Evolutionary conservation across 2,329 filamentous ascomycete genomes (phyloP).

Genomic region (Keithomyces neogunnii): DNA sequence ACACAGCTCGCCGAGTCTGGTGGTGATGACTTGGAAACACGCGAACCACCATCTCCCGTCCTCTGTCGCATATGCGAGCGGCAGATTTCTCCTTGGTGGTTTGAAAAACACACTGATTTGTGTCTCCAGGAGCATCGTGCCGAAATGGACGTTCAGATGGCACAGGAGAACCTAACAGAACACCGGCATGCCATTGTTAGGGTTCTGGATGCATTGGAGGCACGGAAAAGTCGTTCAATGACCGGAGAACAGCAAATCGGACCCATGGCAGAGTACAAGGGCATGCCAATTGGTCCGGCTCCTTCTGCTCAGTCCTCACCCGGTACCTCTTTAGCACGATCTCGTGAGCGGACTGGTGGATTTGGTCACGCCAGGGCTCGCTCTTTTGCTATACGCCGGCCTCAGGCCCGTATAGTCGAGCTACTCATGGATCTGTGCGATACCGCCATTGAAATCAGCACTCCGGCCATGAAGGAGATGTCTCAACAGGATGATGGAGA

Average conservation of each 20-base stretch:
- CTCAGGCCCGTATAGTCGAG: conserved; percentile 88
- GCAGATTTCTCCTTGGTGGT: conserved; percentile 98
- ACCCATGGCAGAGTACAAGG: conserved; percentile 75
- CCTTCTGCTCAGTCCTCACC: conserved; percentile 64
- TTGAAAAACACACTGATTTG: conserved; percentile 95
- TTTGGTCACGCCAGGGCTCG: conserved; percentile 73
- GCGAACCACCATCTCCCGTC: conserved; percentile 78
- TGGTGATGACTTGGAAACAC: conserved; percentile 63
- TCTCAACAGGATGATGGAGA: conserved; percentile 57
- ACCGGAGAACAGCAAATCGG: conserved; percentile 43
- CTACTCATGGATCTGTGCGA: conserved; percentile 91
- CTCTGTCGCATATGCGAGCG: conserved; percentile 96
- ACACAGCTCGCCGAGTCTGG: conserved; percentile 81
- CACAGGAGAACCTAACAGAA: conserved; percentile 84
- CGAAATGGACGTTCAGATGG: conserved; percentile 95
- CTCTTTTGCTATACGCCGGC: conserved; percentile 85
- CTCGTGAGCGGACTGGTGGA: conserved; percentile 64
- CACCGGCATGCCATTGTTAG: conserved; percentile 93
- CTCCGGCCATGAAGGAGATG: conserved; percentile 83
- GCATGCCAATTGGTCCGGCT: conserved; percentile 71
- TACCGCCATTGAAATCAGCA: conserved; percentile 89
- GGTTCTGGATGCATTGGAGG: conserved; percentile 85
- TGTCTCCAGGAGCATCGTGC: conserved; percentile 93
- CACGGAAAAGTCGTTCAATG: conserved; percentile 58
- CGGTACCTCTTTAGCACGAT: conserved; percentile 61